Percentiles rank a stretch among this genome's conserved stretches.
Conservation (phyloP, 2,329 filamentous ascomycete species). For the Hymenoscyphus fructigenus region DNA sequence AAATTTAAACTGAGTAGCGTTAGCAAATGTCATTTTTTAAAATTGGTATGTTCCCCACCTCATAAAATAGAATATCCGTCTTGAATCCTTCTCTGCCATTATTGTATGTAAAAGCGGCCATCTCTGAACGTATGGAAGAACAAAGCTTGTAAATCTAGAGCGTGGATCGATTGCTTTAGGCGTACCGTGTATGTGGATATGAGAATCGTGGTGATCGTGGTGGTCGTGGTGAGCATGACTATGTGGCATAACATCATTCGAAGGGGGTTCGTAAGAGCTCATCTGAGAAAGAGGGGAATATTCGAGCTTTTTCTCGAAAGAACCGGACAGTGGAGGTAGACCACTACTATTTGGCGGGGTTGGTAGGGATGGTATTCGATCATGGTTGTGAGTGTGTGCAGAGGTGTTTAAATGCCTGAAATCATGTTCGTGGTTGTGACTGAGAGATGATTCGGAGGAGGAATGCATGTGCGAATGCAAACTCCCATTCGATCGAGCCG, state of each 20-base stretch:
- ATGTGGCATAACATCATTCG: conserved; percentile 24
- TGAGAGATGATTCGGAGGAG: conserved; percentile 26
- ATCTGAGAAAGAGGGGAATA: conserved; percentile 19
- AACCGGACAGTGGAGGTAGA: conserved; percentile 16
- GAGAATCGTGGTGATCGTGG: conserved; percentile 28
- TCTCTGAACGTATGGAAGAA: conserved; percentile 67
- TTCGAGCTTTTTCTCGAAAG: conserved; percentile 23
- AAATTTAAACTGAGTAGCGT: conserved; percentile 72
- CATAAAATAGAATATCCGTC: conserved; percentile 97
- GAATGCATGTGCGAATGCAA: conserved; percentile 33
- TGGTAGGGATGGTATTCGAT: conserved; percentile 18
- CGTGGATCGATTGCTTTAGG: conserved; percentile 41
- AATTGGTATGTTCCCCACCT: conserved; percentile 52
- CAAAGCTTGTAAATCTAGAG: conserved; percentile 68
- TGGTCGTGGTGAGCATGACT: conserved; percentile 26
- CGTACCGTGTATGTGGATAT: conserved; percentile 23
- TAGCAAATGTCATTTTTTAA: conserved; percentile 12
- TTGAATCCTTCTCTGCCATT: conserved; percentile 85
- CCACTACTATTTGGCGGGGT: conserved; percentile 27
- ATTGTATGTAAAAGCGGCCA: conserved; percentile 84
- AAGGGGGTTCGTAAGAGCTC: conserved; percentile 25
- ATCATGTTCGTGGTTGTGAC: conserved; percentile 21
- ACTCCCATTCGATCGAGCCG: conserved; percentile 31
- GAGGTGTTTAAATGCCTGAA: conserved; percentile 13
- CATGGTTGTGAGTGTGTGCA: conserved; percentile 20